Conservation (phyloP, 2,329 filamentous ascomycete genomes). For the Exophiala dermatitidis region DNA sequence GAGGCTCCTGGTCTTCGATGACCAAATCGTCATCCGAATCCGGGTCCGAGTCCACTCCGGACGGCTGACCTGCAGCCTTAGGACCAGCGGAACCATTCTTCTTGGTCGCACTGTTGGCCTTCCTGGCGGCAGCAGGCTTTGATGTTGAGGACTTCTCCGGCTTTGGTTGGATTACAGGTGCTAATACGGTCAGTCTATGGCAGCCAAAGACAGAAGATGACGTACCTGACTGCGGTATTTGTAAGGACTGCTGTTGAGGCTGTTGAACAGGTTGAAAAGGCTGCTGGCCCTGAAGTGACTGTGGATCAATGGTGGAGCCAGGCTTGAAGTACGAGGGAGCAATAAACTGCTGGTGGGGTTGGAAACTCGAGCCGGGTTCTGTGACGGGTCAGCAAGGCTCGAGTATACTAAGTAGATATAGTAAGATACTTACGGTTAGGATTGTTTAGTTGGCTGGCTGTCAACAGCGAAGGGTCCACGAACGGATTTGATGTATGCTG, state of each 20-base stretch:
- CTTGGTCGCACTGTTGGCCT: constrained; percentile 24
- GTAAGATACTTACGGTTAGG: constrained; percentile 5
- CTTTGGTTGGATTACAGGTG: constrained; percentile 12
- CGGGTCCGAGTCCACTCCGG: constrained; percentile 45
- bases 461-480: constrained; percentile 24
- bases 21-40: constrained; percentile 39
- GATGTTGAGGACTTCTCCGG: constrained; percentile 14
- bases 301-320: constrained; percentile 20
- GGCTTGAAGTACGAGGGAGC: constrained; percentile 12
- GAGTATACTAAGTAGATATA: neutral
- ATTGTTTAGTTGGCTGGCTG: constrained; percentile 13
- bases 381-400: constrained; percentile 1
- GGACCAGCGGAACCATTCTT: constrained; percentile 17
- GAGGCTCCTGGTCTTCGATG: constrained; percentile 46
- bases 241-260: neutral
- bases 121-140: constrained; percentile 15
- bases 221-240: constrained; percentile 4
- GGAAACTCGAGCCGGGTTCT: constrained; percentile 10
- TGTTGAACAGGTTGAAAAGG: constrained; percentile 6
- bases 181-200: constrained; percentile 4
- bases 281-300: constrained; percentile 23
- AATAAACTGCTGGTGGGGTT: constrained; percentile 13
- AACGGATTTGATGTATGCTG: constrained; percentile 14
- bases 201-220: neutral
- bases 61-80: constrained; percentile 23